Evolutionary conservation across 2,329 filamentous ascomycete species (phyloP), one percentile per base, ranked within the genome.

Genomic region (Cercospora nicotianae): DNA sequence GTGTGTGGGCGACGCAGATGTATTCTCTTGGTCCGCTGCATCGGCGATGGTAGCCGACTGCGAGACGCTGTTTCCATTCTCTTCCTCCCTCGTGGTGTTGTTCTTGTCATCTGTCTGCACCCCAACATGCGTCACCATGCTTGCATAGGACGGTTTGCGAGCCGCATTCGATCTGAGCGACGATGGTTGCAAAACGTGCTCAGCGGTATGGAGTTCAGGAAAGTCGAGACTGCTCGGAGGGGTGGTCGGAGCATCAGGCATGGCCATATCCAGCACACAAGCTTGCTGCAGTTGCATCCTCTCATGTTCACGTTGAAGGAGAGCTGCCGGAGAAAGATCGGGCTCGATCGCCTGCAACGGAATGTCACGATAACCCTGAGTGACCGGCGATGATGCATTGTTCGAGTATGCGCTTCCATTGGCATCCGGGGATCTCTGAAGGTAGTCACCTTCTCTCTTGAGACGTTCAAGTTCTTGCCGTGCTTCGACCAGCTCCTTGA

Each of bases 161-260:
- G 18, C 53, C 30, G 31, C 18, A 8, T 5, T 39, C 18, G 65
- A 10, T 58, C 18, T 57, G 7, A 16, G 26, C 23, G 20, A n/a
- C 2, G 53, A 57, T 28, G 20, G 13, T n/a, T 57, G 53, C 53
- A 31, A 18, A 10, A 28, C 28, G 6, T 57, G 8, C 53, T 57
- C 53, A 18, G 53, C 23, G 4, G 23, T 57, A 16, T 57, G 26
- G 23, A 57, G 53, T 31, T 13, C 64, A 20, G 74, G 73, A 53
- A 75, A 75, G 65, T 76, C 70, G 36, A 26, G 57, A 18, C 58
- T 20, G 28, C 53, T 66, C 18, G 72, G 70, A 26, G 67, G 68
- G 20, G 60, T 31, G 5, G 63, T 28, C 42, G 64, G 63, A n/a
- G 20, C 12, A n/a, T 60, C 45, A 20, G 33, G 59, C 8, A 39